phyloP scores from a whole-genome alignment of 2,329 filamentous ascomycete species.

The Alternaria rosae region DNA sequence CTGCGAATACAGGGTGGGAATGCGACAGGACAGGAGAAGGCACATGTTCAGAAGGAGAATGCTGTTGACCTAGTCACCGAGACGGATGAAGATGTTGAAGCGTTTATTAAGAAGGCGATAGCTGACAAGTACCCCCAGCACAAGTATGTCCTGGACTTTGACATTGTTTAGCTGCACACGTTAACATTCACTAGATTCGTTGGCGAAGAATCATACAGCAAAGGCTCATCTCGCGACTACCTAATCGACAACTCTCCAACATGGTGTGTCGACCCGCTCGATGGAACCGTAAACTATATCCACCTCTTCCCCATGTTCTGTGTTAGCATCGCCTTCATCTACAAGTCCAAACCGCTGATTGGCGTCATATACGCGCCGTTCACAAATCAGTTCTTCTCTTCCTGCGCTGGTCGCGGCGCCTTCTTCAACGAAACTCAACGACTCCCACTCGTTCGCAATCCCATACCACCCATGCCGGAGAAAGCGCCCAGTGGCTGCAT shows the following conservation, averaged over 20 bases:
- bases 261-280: constrained; percentile 79
- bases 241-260: constrained; percentile 70
- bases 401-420: constrained; percentile 70
- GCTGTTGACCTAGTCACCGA: constrained; percentile 80
- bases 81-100: constrained; percentile 77
- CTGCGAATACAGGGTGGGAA: constrained; percentile 57
- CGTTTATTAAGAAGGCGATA: constrained; percentile 70
- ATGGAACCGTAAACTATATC: constrained; percentile 83
- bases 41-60: constrained; percentile 73
- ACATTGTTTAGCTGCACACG: rapidly evolving
- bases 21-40: constrained; percentile 33
- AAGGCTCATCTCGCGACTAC: constrained; percentile 71
- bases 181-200: constrained; percentile 64
- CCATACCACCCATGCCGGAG: constrained; percentile 68
- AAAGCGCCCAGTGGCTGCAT: constrained; percentile 73
- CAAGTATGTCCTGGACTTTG: constrained; percentile 55
- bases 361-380: constrained; percentile 78
- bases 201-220: constrained; percentile 78
- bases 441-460: constrained; percentile 69
- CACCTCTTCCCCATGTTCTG: constrained; percentile 85
- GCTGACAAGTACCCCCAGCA: constrained; percentile 68
- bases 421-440: constrained; percentile 71
- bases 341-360: constrained; percentile 67
- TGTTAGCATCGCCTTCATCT: constrained; percentile 74
- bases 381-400: constrained; percentile 72